phyloP scores from a whole-genome alignment of 257 asterid species.

The Forsythia suspensa region DNA sequence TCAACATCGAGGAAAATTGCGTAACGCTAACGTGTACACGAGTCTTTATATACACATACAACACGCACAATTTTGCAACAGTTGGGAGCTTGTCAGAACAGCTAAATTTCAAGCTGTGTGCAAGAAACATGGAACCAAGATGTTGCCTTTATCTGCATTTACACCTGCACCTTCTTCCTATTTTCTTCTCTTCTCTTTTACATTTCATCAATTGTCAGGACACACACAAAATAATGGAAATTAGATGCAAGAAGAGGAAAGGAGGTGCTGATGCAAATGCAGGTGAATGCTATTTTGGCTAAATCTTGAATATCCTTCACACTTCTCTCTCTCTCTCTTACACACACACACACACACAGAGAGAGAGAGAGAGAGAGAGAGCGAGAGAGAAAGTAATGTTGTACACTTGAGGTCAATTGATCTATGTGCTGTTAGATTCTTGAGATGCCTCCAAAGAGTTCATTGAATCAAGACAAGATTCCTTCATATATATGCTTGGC shows the following conservation, averaged over 20 bases:
- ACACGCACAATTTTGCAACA: background rate
- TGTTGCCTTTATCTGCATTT: slow-evolving; percentile 49
- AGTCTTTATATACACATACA: background rate
- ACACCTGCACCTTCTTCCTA: slow-evolving; percentile 53
- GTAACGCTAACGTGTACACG: background rate
- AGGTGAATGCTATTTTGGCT: slow-evolving; percentile 32
- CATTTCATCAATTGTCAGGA: background rate
- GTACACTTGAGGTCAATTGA: background rate
- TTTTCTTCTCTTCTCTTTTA: background rate
- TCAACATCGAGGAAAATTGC: no score
- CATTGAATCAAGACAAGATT: no score
- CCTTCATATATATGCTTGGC: no score
- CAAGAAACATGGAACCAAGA: slow-evolving; percentile 18
- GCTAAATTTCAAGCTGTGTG: background rate
- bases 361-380: background rate
- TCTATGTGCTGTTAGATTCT: background rate
- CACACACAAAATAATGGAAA: background rate
- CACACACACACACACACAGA: background rate
- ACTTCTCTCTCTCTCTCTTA: background rate
- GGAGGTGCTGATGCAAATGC: slow-evolving; percentile 44
- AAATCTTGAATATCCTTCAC: background rate
- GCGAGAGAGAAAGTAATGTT: background rate
- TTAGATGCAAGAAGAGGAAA: background rate
- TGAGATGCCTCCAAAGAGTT: background rate
- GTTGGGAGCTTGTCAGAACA: background rate